Conservation (phyloP, 805 yeast species). For the Naumovozyma castellii region DNA sequence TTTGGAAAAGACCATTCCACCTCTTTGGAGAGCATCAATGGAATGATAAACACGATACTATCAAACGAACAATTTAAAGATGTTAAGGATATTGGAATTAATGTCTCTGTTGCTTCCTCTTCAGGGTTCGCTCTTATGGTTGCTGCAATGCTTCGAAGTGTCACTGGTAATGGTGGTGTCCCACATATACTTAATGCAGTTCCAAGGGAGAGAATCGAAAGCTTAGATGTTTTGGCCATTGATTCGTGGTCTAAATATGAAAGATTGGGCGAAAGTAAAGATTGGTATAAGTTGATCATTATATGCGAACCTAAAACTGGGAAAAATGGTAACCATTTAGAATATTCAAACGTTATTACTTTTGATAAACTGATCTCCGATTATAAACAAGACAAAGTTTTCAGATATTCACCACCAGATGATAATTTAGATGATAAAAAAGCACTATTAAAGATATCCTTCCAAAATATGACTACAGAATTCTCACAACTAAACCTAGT, state of each 20-base stretch:
- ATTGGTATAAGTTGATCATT: slow-evolving; percentile 28
- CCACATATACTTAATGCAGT: slow-evolving; percentile 33
- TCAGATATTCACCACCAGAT: slow-evolving; percentile 27
- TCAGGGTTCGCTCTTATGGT: slow-evolving; percentile 34
- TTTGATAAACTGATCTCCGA: slow-evolving; percentile 20
- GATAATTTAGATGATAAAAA: slow-evolving; percentile 31
- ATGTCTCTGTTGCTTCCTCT: slow-evolving; percentile 21
- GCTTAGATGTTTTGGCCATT: slow-evolving; percentile 28
- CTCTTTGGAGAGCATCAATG: slow-evolving; percentile 15
- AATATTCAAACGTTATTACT: slow-evolving; percentile 14
- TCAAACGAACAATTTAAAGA: slow-evolving; percentile 6
- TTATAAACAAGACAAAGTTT: slow-evolving; percentile 11
- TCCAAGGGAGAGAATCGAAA: slow-evolving; percentile 20
- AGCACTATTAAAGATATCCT: slow-evolving; percentile 22
- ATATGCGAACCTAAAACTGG: slow-evolving; percentile 20
- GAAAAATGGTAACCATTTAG: neutral
- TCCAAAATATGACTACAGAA: slow-evolving; percentile 20
- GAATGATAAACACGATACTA: slow-evolving; percentile 15
- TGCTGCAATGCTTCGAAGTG: slow-evolving; percentile 35
- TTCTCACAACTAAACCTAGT: slow-evolving; percentile 46
- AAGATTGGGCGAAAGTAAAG: slow-evolving; percentile 17
- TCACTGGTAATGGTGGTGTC: slow-evolving; percentile 28
- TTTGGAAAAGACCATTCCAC: too few species aligned
- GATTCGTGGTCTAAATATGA: slow-evolving; percentile 20
- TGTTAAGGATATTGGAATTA: slow-evolving; percentile 23